Evolutionary conservation across 192 early-diverging fungal species (phyloP).

Genomic region (Rhizophagus prolifer): DNA sequence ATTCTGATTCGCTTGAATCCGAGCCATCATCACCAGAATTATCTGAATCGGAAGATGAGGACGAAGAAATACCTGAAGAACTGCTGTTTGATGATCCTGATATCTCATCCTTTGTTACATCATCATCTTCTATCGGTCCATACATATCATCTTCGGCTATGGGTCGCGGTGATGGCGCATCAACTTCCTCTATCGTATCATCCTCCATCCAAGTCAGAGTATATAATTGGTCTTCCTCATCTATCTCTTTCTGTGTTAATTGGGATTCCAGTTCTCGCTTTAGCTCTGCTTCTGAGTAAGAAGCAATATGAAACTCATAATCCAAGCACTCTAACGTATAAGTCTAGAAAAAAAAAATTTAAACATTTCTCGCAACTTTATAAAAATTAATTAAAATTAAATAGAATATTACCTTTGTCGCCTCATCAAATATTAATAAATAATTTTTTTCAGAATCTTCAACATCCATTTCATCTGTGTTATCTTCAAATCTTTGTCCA

Average conservation of each 20-base stretch:
- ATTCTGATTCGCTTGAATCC: neutral
- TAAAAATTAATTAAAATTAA: neutral
- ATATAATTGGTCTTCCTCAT: neutral
- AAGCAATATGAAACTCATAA: neutral
- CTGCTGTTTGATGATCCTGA: neutral
- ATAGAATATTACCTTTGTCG: neutral
- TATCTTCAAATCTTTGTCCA: neutral
- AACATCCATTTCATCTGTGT: neutral
- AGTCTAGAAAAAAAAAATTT: neutral
- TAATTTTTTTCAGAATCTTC: neutral
- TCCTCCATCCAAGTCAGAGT: neutral
- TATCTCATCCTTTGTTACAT: neutral
- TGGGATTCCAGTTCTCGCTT: neutral
- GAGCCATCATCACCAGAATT: neutral
- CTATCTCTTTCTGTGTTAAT: neutral
- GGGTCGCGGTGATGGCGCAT: neutral
- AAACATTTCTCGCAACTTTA: neutral
- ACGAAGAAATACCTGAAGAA: neutral
- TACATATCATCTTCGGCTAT: neutral
- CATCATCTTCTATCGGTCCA: neutral
- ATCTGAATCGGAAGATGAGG: neutral
- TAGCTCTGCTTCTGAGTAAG: neutral
- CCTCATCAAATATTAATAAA: neutral
- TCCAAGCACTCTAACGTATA: neutral
- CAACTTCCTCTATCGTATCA: neutral